phyloP scores from a whole-genome alignment of 78 protist genomes.

The Reticulomyxa filosa region DNA sequence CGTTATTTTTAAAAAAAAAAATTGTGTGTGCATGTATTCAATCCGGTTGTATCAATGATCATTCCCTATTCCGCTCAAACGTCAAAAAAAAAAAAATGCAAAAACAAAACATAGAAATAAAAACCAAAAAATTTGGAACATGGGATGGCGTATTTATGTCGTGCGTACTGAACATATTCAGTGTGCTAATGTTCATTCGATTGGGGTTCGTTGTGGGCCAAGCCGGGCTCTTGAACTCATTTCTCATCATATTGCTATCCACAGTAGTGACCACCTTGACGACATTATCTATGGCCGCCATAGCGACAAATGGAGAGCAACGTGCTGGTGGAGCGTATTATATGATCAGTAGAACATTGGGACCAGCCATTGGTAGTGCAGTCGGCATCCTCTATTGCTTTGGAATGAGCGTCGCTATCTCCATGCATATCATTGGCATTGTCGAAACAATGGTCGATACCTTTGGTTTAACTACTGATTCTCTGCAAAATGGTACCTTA shows the following conservation, averaged over 20 bases:
- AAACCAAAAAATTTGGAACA: constrained; percentile 4
- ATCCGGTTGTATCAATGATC: no score
- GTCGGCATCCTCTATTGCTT: constrained; percentile 39
- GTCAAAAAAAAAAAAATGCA: no score
- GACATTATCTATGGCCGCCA: constrained; percentile 46
- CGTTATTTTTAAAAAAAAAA: no score
- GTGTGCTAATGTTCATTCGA: constrained; percentile 18
- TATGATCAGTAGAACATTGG: constrained; percentile 48
- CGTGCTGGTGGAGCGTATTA: constrained; percentile 55
- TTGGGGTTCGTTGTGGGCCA: constrained; percentile 46
- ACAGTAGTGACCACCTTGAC: constrained; percentile 23
- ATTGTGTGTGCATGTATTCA: no score
- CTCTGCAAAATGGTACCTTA: no score
- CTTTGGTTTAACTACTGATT: no score
- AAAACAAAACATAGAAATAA: no score
- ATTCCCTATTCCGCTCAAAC: no score
- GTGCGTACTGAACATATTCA: background rate
- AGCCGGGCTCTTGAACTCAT: constrained; percentile 10
- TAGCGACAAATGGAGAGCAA: constrained; percentile 54
- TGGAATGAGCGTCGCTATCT: constrained; percentile 25
- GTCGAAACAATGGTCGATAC: constrained; percentile 25
- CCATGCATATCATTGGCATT: constrained; percentile 41
- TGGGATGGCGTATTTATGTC: constrained; percentile 1
- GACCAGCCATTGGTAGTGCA: constrained; percentile 38
- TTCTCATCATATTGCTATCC: constrained; percentile 5